phyloP scores from a whole-genome alignment of 192 early-diverging fungal species.

The Neocallimastix lanati region DNA sequence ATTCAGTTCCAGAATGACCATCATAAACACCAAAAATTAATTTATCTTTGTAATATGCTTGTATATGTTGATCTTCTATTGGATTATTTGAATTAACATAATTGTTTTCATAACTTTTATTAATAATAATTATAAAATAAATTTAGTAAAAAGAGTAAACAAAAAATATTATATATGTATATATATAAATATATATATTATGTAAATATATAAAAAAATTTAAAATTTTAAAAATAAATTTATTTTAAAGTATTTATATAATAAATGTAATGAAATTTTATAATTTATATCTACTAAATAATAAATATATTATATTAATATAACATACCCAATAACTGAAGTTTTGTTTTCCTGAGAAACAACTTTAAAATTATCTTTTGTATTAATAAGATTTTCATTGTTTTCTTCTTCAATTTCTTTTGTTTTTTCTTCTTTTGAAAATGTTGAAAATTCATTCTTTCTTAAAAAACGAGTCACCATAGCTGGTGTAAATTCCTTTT shows the following conservation, averaged over 20 bases:
- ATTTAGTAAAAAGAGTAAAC: no score
- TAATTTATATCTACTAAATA: no score
- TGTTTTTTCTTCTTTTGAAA: background rate
- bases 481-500: background rate
- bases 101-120: background rate
- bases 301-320: no score
- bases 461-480: background rate
- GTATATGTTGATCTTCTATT: background rate
- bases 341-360: background rate
- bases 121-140: background rate
- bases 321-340: background rate
- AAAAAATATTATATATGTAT: no score
- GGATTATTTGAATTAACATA: background rate
- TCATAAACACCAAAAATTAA: background rate
- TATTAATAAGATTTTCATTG: no score
- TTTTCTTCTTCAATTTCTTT: no score
- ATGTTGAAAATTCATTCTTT: background rate
- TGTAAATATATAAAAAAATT: no score
- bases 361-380: background rate
- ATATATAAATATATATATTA: no score
- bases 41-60: background rate
- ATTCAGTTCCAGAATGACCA: background rate
- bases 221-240: no score
- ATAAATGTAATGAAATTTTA: no score
- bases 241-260: no score